Percentiles rank a stretch among this genome's conserved stretches.
These are phyloP conservation scores for Panicum virgatum DNA, from an alignment of 202 grass and related monocot genomes.

Conservation along the genomic window DNA sequence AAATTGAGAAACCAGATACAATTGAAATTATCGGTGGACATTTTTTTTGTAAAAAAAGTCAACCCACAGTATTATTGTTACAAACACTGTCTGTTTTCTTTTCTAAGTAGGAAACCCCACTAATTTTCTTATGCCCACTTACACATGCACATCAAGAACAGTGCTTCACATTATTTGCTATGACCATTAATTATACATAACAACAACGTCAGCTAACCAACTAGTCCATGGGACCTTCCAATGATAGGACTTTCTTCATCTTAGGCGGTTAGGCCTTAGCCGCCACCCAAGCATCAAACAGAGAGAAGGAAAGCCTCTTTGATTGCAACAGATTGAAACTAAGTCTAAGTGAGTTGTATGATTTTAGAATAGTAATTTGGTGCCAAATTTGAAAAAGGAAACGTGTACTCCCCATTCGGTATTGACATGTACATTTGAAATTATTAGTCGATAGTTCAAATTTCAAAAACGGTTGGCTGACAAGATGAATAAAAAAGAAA, in stretches of 20 bases:
- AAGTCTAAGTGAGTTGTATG: not conserved
- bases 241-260: not conserved
- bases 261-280: not conserved
- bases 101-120: not conserved
- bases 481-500: not conserved
- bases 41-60: not conserved
- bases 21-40: not conserved
- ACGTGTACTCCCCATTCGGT: not conserved
- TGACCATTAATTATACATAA: not conserved
- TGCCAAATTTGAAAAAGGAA: slow-evolving; percentile 10
- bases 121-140: not conserved
- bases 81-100: not conserved
- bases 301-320: not conserved
- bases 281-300: not conserved
- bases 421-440: slow-evolving; percentile 1
- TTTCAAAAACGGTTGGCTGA: slow-evolving; percentile 8
- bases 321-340: not conserved
- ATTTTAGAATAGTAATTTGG: not conserved
- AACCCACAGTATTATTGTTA: not conserved
- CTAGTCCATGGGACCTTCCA: not conserved
- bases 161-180: not conserved
- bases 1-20: not conserved
- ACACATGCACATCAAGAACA: not conserved
- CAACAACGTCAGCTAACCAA: not conserved
- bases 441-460: not conserved